Base-by-base conservation (phyloP, 2,329 filamentous ascomycete genomes). In the Colletotrichum orbiculare region DNA sequence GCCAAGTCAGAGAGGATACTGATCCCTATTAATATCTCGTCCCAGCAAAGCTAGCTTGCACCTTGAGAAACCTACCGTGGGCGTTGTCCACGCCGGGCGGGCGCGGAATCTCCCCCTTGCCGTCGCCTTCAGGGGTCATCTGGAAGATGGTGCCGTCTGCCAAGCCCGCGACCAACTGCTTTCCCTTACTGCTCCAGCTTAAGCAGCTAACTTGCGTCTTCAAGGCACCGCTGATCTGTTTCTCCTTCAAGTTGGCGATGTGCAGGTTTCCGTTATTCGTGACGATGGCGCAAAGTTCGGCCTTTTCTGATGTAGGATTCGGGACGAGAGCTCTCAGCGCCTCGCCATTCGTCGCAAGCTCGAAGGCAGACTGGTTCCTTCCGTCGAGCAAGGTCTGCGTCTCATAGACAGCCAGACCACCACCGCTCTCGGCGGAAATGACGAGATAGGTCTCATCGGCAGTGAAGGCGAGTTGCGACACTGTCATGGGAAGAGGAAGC, bases 121-220 rank as follows among this genome's bases (percentile, higher is more conserved):
- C 83, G 45, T 85, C 85, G 50, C 95, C 95, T 71, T 93, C 87
- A 0, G 91, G 92, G 8, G 92, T 93, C 86, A 98, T 90, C 76
- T 97, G 94, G 60, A 87, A 86, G 56, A 91, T 89, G 11, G 89
- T 89, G 63, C 96, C 96, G 77, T 97, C 88, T 7, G 84, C 89
- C 70, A 96, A 82, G 13, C 96, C 96, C 69, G 93, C 94, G 48
- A 97, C 90, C 47, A 99, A 82, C 75, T 98, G 95, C 76, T 97
- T 99, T 50, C 96, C 96, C 74, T 90, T 93, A 66, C 88, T 91
- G 76, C 96, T 99, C 96, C 96, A 99, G 60, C 92, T 90, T 6
- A 93, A 86, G 72, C 91, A 96, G 74, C 90, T 94, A 35, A 97
- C 94, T 52, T 91, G 89, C 35, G 86, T 82, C 72, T 90, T 92